Evolutionary conservation across 176 grass and related monocot species (phyloP).

Genomic region (Juncus inflexus): DNA sequence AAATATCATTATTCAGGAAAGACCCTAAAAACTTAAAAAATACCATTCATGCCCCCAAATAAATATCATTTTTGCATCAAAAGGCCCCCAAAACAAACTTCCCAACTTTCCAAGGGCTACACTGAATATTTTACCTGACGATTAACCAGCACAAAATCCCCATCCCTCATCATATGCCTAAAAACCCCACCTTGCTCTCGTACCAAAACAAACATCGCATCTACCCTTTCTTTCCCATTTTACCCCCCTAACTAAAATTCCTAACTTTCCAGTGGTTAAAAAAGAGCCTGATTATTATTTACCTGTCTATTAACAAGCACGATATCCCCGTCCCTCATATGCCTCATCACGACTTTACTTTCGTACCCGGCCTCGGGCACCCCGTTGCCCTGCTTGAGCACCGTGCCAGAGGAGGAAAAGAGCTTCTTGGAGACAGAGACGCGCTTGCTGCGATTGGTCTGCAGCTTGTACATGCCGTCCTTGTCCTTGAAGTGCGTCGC

Average conservation of each 20-base stretch:
- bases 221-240: constrained; percentile 1
- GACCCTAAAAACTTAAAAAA: too few species aligned
- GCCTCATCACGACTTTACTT: constrained; percentile 81
- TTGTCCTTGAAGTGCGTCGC: constrained; percentile 78
- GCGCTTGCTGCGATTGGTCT: constrained; percentile 35
- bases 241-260: too few species aligned
- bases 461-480: constrained; percentile 51
- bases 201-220: constrained; percentile 17
- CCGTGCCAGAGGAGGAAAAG: constrained; percentile 49
- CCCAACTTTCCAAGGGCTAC: too few species aligned
- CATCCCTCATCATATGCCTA: constrained; percentile 86
- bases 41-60: too few species aligned
- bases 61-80: too few species aligned
- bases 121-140: constrained; percentile 97
- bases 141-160: constrained; percentile 88
- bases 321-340: constrained; percentile 80
- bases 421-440: constrained; percentile 45
- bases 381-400: constrained; percentile 52
- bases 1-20: too few species aligned
- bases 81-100: background rate
- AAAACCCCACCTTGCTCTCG: constrained; percentile 81
- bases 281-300: too few species aligned
- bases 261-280: background rate
- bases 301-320: constrained; percentile 97
- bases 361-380: constrained; percentile 58